Base-by-base conservation (phyloP, 2,329 filamentous ascomycete genomes). In the Xylariomycetidae sp. region DNA sequence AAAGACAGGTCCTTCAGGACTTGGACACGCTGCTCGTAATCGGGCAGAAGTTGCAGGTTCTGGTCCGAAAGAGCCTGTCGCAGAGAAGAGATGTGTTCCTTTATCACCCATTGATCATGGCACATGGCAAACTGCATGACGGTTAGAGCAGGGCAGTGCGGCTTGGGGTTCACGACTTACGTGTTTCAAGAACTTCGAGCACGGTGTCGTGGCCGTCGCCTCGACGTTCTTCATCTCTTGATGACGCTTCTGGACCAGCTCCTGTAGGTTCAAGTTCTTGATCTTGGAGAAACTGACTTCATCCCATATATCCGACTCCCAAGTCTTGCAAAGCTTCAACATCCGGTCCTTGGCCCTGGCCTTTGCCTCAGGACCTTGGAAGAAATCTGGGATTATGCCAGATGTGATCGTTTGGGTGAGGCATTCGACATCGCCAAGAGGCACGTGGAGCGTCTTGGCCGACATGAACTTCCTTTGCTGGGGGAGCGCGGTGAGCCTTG, bases 101-200 rank as follows among this genome's bases (percentile, higher is more conserved):
- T 86, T 58, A 98, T 87, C 29, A 94, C 73, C 88, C 90, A 96
- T 61, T 95, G 85, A 54, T 95, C 87, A 53, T 98, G 88, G 52
- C 89, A 85, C 85, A 95, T 93, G 42, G 88, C 84, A 56, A 92
- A 95, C 83, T 90, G 33, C 4, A 26, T 9, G 7, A 10, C 15
- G 25, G 20, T 23, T 12, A 23, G 20, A 8, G 12, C 20, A 8
- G 20, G 20, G 8, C 12, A 8, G 8, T 23, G 8, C 12, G 68
- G 49, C 74, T 76, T 63, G 72, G 18, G 4, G 19, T 31, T 31
- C 15, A 19, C 12, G 12, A 73, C 83, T 71, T 65, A 88, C 84
- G 57, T 98, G 92, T 60, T 93, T 90, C 42, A 92, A 57, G 60
- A 96, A 94, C 31, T 82, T 61, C 0, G 80, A 75, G 52, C 92